Base-by-base conservation (phyloP, 257 asterid genomes). In the Avicennia marina region DNA sequence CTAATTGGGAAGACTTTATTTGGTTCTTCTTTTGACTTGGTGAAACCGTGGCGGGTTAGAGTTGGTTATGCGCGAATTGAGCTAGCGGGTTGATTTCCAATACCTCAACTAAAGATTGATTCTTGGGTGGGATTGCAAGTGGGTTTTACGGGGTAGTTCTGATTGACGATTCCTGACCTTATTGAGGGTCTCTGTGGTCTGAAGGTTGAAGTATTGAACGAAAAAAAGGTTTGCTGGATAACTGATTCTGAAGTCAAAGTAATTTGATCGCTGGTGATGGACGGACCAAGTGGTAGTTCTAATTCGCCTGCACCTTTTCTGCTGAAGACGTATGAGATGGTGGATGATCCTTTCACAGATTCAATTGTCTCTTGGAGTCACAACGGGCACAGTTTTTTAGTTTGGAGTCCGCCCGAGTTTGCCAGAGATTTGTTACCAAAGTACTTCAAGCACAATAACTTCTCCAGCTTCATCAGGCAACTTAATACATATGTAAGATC, bases 401-500 rank as follows among this genome's bases (percentile, higher is more conserved):
- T 89, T 1, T 83, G 94, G 95, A 81, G 84, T 70, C 97, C 97
- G 2, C 89, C 89, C 0, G 93, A 86, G 58, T 89, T 89, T 51
- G 86, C 95, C 0, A 45, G 90, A 55, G 97, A 83, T 54, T 80
- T 89, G 81, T 71, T 89, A 29, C 97, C 97, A 0, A 83, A 75
- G 48, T 89, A 89, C 60, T 89, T 89, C 77, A 89, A 89, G 68
- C 97, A 89, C 74, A 89, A 86, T 31, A 89, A 89, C 41, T 89
- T 89, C 60, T 86, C 95, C 47, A 89, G 97, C 77, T 89, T 89
- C 74, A 86, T 86, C 71, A 78, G 95, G 56, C 95, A 90, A 45
- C 93, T 90, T 27, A 90, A 90, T 60, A 90, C 97, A 36, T 90
- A 90, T 68, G 97, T 90, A 82, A 82, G 95, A 5, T 4, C 4